Percentiles rank a stretch among this genome's conserved stretches.
phyloP scores from a whole-genome alignment of 1,284 basidiomycete species.

The Cystobasidiaceae sp. region DNA sequence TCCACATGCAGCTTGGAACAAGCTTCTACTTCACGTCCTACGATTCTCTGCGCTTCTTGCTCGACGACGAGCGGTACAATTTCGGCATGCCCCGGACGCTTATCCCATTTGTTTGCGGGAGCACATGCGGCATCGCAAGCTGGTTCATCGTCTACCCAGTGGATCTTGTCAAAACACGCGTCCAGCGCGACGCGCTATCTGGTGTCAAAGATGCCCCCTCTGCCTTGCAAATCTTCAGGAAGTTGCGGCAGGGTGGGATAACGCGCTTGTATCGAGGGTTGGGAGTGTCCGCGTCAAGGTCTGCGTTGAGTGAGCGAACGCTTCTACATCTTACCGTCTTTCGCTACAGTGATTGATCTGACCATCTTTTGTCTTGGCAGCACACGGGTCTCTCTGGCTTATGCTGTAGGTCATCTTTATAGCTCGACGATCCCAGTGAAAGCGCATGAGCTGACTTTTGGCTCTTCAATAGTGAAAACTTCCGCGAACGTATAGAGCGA shows the following conservation, averaged over 20 bases:
- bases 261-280: slow-evolving; percentile 74
- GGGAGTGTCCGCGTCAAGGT: slow-evolving; percentile 49
- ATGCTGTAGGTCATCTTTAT: slow-evolving; percentile 9
- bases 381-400: slow-evolving; percentile 23
- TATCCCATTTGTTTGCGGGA: slow-evolving; percentile 78
- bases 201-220: slow-evolving; percentile 61
- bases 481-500: slow-evolving; percentile 2
- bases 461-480: slow-evolving; percentile 25
- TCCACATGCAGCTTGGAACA: slow-evolving; percentile 64
- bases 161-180: slow-evolving; percentile 80
- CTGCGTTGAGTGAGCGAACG: slow-evolving; percentile 8
- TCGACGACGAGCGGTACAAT: slow-evolving; percentile 64
- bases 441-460: no score
- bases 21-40: slow-evolving; percentile 82
- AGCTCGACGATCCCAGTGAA: not conserved
- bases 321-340: not conserved
- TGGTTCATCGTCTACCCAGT: slow-evolving; percentile 39
- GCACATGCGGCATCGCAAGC: slow-evolving; percentile 71
- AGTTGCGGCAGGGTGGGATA: slow-evolving; percentile 72
- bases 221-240: slow-evolving; percentile 64
- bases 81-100: slow-evolving; percentile 69
- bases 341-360: no score
- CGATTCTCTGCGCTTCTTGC: slow-evolving; percentile 70
- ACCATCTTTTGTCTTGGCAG: not conserved
- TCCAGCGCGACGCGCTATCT: slow-evolving; percentile 80